Evolutionary conservation across 2,329 filamentous ascomycete species (phyloP), one percentile per base, ranked within the genome.

Genomic region (Dothiorella sarmentorum): DNA sequence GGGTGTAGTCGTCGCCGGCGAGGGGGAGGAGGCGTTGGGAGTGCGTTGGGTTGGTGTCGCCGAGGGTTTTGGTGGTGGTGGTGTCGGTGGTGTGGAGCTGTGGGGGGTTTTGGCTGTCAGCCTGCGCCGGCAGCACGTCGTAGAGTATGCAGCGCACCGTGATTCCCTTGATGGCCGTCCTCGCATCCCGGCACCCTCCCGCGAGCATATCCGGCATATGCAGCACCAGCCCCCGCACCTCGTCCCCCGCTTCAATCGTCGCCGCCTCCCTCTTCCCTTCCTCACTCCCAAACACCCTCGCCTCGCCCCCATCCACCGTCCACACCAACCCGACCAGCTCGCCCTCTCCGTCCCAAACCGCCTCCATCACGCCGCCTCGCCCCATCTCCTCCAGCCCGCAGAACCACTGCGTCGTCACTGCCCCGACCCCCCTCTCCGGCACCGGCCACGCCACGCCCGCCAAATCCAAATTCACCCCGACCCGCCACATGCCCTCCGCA

Each of bases 361-460:
- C 61, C n/a, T 65, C 62, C 5, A 66, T 59, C 20, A 61, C 57
- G 35, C 53, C 62, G 13, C 44, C 24, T n/a, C 13, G 9, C 2
- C 3, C 38, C 15, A 65, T 29, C 20, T 64, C 64, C 7, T 55
- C 24, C 61, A 62, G 63, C 5, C 63, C 63, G 55, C 60, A 52
- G 11, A 66, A 45, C 22, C 63, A 63, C 27, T 64, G 64, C n/a
- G 40, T 55, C 1, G 53, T 55, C 5, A 45, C 45, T 4, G 51
- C 56, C 10, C 20, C 15, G 9, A 40, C 26, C 20, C 51, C 45
- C 10, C 47, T 22, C 18, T 20, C 40, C 2, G 56, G 63, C 27
- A 42, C 27, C 3, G 63, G 63, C 42, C 61, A 61, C 31, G 58
- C 24, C 11, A 61, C 44, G 7, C 59, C 44, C 2, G 60, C 60